phyloP scores from a whole-genome alignment of 1,139 yeast genomes.

The Yamadazyma friedrichii region DNA sequence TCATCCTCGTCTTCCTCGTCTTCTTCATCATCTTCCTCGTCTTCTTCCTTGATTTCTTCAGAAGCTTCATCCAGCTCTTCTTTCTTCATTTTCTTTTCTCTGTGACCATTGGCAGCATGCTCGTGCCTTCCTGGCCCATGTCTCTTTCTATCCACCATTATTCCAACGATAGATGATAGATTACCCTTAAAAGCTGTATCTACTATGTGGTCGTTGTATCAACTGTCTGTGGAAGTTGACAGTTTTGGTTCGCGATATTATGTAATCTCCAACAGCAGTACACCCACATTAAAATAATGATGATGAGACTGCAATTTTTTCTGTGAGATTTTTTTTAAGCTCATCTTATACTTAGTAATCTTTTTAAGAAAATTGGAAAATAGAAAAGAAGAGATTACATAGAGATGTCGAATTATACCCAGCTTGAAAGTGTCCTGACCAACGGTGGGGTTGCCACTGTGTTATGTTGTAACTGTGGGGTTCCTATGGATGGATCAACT shows the following conservation, averaged over 20 bases:
- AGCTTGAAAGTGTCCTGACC: conserved; percentile 30
- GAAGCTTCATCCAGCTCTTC: conserved; percentile 10
- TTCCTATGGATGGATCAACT: conserved; percentile 92
- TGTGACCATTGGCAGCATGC: conserved; percentile 21
- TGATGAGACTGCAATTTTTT: too few relatives aligned
- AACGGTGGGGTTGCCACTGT: conserved; percentile 68
- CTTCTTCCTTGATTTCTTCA: conserved; percentile 12
- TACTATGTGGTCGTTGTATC: too few relatives aligned
- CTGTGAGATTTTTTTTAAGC: neutral
- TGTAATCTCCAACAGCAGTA: neutral
- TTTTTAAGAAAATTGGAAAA: conserved; percentile 2
- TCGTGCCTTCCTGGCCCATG: conserved; percentile 28
- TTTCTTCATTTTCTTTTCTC: conserved; percentile 24
- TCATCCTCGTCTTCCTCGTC: conserved; percentile 17
- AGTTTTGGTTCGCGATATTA: too few relatives aligned
- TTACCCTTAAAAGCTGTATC: neutral
- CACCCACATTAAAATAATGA: neutral
- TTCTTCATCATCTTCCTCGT: conserved; percentile 10
- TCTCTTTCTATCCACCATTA: conserved; percentile 36
- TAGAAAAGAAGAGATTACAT: neutral
- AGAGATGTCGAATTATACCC: conserved; percentile 53
- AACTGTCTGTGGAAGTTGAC: too few relatives aligned
- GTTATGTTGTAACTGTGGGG: conserved; percentile 97
- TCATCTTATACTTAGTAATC: conserved; percentile 5
- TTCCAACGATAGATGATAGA: neutral